Evolutionary conservation across 306 rosid species (phyloP).

Genomic region (Acacia confusa): DNA sequence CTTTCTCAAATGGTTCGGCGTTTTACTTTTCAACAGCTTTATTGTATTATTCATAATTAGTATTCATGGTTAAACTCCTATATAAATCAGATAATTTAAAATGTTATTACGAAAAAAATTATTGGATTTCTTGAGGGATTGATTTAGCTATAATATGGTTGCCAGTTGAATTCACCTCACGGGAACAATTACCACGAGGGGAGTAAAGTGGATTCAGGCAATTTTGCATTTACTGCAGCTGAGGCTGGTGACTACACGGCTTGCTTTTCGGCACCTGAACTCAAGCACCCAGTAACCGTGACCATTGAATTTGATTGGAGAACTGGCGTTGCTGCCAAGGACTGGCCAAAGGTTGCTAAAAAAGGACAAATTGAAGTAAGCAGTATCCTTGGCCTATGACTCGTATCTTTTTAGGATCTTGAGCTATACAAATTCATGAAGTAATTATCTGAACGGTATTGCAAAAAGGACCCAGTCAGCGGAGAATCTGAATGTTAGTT

Average conservation of each 20-base stretch:
- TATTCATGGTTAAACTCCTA: background rate
- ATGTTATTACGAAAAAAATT: background rate
- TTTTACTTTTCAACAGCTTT: background rate
- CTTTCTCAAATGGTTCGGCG: constrained; percentile 12
- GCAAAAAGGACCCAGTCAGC: background rate
- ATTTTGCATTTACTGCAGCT: constrained; percentile 75
- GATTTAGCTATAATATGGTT: constrained; percentile 39
- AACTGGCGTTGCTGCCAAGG: constrained; percentile 83
- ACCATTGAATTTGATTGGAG: constrained; percentile 82
- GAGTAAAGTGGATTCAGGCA: constrained; percentile 68
- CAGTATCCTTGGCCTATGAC: constrained; percentile 8
- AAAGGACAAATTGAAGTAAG: constrained; percentile 90
- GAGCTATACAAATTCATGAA: background rate
- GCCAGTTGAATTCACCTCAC: constrained; percentile 72
- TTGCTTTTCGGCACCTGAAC: constrained; percentile 72
- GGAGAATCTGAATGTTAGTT: constrained; percentile 4
- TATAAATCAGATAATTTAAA: background rate
- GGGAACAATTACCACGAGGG: constrained; percentile 65
- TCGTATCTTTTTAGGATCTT: constrained; percentile 15
- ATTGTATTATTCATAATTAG: constrained; percentile 8
- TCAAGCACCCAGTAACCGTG: constrained; percentile 40
- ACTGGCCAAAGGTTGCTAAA: constrained; percentile 95
- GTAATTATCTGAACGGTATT: background rate
- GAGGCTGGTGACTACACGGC: constrained; percentile 74
- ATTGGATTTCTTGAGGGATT: constrained; percentile 29